A percentile compares a stretch with the other conserved stretches of the same genome.
These are phyloP conservation scores for Sarcocystis neurona DNA, from an alignment of 169 alveolate species.

Conservation along the genomic window DNA sequence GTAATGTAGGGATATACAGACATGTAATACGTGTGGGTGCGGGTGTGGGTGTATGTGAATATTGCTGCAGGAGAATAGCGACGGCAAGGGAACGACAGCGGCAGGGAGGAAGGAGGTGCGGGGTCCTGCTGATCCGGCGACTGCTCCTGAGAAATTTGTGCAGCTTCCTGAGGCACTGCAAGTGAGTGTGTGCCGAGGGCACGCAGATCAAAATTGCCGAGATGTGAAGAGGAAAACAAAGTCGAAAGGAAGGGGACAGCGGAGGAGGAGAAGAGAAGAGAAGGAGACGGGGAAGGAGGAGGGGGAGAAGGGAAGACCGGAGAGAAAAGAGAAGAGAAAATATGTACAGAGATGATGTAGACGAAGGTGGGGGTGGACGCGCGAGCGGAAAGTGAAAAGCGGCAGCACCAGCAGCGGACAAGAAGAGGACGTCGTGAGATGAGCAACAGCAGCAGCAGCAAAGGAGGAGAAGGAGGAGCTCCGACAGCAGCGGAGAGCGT, in stretches of 20 bases:
- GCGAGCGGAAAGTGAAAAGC: background rate
- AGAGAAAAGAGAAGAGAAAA: background rate
- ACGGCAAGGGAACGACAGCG: too few species aligned
- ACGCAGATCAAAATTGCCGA: background rate
- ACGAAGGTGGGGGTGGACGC: background rate
- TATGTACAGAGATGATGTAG: background rate
- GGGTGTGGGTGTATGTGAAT: background rate
- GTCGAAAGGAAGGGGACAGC: background rate
- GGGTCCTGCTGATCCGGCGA: slow-evolving; percentile 14
- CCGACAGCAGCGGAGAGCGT: too few species aligned
- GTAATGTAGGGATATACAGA: too few species aligned
- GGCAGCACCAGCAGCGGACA: background rate
- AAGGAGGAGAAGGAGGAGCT: too few species aligned
- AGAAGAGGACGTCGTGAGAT: too few species aligned
- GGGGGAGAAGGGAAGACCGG: background rate
- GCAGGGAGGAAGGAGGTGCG: too few species aligned
- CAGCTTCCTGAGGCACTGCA: background rate
- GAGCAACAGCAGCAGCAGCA: too few species aligned
- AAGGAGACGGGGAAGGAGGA: background rate
- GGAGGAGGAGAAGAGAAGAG: background rate
- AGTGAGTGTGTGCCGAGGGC: background rate
- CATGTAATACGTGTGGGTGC: too few species aligned
- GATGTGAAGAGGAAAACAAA: background rate
- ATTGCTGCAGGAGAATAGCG: background rate
- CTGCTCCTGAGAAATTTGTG: background rate